A percentile compares a stretch with the other conserved stretches of the same genome.
Evolutionary conservation across 495 filamentous ascomycete species (phyloP).

Genomic region (Extremus antarcticus): DNA sequence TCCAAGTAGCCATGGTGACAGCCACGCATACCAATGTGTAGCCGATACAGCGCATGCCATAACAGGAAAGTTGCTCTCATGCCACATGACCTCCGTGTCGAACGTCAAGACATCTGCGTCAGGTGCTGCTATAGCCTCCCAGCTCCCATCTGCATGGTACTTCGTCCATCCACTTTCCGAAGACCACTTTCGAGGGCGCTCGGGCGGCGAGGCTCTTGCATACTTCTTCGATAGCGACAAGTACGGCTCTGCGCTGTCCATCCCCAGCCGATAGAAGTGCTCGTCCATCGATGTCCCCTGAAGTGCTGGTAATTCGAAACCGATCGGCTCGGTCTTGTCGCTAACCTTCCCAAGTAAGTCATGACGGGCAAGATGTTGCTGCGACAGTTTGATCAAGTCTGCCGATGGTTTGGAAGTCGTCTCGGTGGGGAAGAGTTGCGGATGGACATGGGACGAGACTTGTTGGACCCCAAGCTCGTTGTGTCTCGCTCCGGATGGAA

Average conservation of each 20-base stretch:
- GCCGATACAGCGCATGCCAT: slow-evolving; percentile 91
- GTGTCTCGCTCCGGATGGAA: slow-evolving; percentile 53
- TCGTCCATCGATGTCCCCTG: slow-evolving; percentile 79
- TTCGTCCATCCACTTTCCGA: slow-evolving; percentile 84
- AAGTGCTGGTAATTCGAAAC: slow-evolving; percentile 72
- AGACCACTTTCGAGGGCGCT: slow-evolving; percentile 73
- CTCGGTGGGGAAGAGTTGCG: slow-evolving; percentile 67
- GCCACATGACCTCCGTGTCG: slow-evolving; percentile 96
- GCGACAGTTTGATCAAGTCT: slow-evolving; percentile 66
- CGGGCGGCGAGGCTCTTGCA: slow-evolving; percentile 50
- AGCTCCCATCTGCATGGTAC: slow-evolving; percentile 63
- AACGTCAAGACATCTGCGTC: slow-evolving; percentile 76
- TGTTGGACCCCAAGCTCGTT: slow-evolving; percentile 95
- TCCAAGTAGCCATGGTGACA: slow-evolving; percentile 88
- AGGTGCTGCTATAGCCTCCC: slow-evolving; percentile 62
- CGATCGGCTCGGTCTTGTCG: slow-evolving; percentile 61
- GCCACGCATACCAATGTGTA: slow-evolving; percentile 90
- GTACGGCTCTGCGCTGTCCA: slow-evolving; percentile 84
- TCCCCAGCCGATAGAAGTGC: slow-evolving; percentile 85
- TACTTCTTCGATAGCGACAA: slow-evolving; percentile 64
- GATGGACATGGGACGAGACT: slow-evolving; percentile 66
- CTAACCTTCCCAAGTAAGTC: slow-evolving; percentile 83
- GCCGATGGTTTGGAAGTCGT: slow-evolving; percentile 45
- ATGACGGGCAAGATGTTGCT: slow-evolving; percentile 74
- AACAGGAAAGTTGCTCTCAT: slow-evolving; percentile 76